Evolutionary conservation across 805 yeast genomes (phyloP).

Genomic region (Kodamaea jinghongensis): DNA sequence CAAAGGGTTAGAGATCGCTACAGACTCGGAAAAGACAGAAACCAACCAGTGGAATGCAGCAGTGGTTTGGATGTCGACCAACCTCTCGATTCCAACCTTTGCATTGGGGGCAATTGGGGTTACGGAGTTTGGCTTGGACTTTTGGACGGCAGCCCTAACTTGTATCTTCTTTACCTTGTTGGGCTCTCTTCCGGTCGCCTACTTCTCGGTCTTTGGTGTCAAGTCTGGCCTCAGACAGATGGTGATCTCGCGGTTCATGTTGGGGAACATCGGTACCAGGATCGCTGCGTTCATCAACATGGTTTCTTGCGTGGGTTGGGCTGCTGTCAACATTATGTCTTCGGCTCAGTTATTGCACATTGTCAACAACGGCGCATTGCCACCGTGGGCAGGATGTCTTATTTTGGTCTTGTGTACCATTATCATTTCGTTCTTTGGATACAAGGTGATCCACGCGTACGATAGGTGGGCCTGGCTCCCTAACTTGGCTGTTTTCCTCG

Average conservation of each 20-base stretch:
- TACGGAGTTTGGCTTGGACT: slow-evolving; percentile 61
- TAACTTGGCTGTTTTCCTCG: slow-evolving; percentile 65
- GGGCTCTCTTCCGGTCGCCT: slow-evolving; percentile 79
- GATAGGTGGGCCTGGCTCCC: slow-evolving; percentile 92
- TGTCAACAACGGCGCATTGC: slow-evolving; percentile 64
- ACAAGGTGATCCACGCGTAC: slow-evolving; percentile 72
- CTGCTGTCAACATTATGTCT: slow-evolving; percentile 86
- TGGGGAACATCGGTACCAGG: slow-evolving; percentile 74
- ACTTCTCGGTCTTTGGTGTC: slow-evolving; percentile 78
- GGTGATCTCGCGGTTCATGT: slow-evolving; percentile 71
- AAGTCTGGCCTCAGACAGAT: slow-evolving; percentile 84
- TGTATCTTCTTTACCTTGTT: slow-evolving; percentile 71
- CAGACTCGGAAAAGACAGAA: slow-evolving; percentile 74
- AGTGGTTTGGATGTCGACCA: slow-evolving; percentile 89
- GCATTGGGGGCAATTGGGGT: slow-evolving; percentile 66
- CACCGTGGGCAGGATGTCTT: slow-evolving; percentile 89
- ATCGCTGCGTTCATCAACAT: slow-evolving; percentile 74
- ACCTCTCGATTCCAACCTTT: slow-evolving; percentile 79
- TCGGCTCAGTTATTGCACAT: slow-evolving; percentile 80
- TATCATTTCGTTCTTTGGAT: slow-evolving; percentile 77
- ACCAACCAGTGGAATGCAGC: slow-evolving; percentile 66
- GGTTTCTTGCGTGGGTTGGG: slow-evolving; percentile 92
- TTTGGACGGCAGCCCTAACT: slow-evolving; percentile 65
- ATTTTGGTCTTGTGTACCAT: slow-evolving; percentile 67
- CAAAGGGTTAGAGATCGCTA: slow-evolving; percentile 77